Conservation (phyloP, 2,329 filamentous ascomycete species). For the Elsinoe fawcettii region DNA sequence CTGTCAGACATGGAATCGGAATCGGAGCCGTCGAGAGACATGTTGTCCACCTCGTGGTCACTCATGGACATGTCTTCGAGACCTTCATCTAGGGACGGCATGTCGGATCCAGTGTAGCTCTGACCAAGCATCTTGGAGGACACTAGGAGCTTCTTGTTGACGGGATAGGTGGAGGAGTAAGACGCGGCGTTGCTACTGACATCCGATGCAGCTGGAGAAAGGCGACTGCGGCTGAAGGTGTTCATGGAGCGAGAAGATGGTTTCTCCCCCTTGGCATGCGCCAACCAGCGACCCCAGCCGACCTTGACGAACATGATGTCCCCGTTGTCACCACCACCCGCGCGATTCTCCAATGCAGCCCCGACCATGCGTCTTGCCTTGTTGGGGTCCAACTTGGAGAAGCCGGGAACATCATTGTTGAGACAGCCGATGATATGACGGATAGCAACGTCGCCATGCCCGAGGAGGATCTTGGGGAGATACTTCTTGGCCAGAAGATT, state of each 20-base stretch:
- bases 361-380: conserved; percentile 89
- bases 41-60: conserved; percentile 85
- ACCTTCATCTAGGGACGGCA: conserved; percentile 18
- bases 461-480: conserved; percentile 80
- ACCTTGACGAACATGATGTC: conserved; percentile 89
- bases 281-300: conserved; percentile 95
- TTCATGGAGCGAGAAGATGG: conserved; percentile 31
- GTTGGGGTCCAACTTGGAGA: conserved; percentile 76
- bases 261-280: conserved; percentile 61
- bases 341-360: conserved; percentile 77
- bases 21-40: conserved; percentile 77
- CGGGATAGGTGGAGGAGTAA: conserved; percentile 28
- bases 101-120: conserved; percentile 19
- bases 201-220: conserved; percentile 47
- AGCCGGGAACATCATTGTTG: conserved; percentile 86
- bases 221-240: conserved; percentile 29
- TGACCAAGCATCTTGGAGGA: conserved; percentile 12
- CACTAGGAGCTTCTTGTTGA: conserved; percentile 16
- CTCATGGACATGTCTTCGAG: conserved; percentile 54
- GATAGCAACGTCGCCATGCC: conserved; percentile 85
- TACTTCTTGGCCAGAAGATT: conserved; percentile 80
- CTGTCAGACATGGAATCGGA: conserved; percentile 46
- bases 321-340: conserved; percentile 52
- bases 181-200: conserved; percentile 31
- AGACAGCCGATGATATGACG: conserved; percentile 92